These are phyloP conservation scores for Platanthera guangdongensis DNA, from an alignment of 106 monocot species.

Conservation along the genomic window DNA sequence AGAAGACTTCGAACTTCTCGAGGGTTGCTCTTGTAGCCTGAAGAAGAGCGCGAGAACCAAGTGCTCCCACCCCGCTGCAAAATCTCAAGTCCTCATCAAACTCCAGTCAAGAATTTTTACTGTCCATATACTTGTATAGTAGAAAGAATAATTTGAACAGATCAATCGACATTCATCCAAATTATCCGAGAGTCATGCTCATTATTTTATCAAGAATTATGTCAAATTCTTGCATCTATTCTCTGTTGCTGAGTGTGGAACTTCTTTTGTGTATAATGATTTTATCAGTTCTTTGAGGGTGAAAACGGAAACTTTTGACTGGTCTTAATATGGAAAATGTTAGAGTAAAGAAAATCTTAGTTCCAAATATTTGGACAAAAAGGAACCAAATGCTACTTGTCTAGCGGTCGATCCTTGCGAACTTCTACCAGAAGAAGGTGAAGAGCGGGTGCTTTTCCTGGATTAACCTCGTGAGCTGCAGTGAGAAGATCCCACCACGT, in stretches of 20 bases:
- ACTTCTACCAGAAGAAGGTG: too few species aligned
- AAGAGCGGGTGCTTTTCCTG: too few species aligned
- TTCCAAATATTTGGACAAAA: too few species aligned
- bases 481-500: too few species aligned
- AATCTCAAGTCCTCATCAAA: slow-evolving; percentile 30
- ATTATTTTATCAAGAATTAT: background rate
- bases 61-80: slow-evolving; percentile 57
- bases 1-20: slow-evolving; percentile 84
- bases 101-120: background rate
- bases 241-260: background rate
- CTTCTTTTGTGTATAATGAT: background rate
- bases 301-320: too few species aligned
- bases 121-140: slow-evolving; percentile 26
- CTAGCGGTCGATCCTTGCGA: too few species aligned
- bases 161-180: background rate
- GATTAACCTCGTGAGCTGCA: too few species aligned
- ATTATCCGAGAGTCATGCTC: background rate
- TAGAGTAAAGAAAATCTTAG: too few species aligned
- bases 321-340: too few species aligned
- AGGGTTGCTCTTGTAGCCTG: slow-evolving; percentile 80
- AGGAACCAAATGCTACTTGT: too few species aligned
- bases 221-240: background rate
- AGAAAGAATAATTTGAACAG: background rate
- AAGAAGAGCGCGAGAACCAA: slow-evolving; percentile 37
- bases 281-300: too few species aligned